Percentiles rank a stretch among this genome's conserved stretches.
phyloP scores from a whole-genome alignment of 2,329 filamentous ascomycete species.

The Pseudonectria buxi region DNA sequence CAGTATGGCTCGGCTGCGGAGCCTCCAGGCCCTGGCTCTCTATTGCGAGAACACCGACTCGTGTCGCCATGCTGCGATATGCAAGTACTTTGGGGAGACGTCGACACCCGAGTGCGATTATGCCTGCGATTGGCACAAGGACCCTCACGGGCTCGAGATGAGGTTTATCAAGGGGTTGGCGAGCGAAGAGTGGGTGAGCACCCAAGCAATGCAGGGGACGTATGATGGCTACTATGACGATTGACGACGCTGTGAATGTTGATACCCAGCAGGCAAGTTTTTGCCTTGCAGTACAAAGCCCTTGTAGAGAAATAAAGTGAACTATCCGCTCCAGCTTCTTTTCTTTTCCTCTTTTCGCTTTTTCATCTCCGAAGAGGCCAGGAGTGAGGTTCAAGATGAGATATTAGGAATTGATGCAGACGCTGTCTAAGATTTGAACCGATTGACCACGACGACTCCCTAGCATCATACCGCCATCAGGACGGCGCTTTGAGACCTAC shows the following conservation, averaged over 20 bases:
- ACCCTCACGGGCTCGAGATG: slow-evolving; percentile 49
- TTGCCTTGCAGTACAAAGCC: neutral
- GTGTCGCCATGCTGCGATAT: slow-evolving; percentile 72
- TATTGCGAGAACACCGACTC: slow-evolving; percentile 73
- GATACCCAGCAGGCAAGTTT: neutral
- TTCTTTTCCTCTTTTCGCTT: too few relatives aligned
- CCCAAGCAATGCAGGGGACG: slow-evolving; percentile 52
- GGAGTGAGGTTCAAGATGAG: too few relatives aligned
- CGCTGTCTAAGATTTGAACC: too few relatives aligned
- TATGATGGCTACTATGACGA: slow-evolving; percentile 51
- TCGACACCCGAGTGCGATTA: slow-evolving; percentile 56
- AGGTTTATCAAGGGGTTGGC: slow-evolving; percentile 51
- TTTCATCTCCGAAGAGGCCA: too few relatives aligned
- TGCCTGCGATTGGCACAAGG: slow-evolving; percentile 75
- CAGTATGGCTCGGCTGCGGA: slow-evolving; percentile 50
- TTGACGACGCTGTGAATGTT: slow-evolving; percentile 1
- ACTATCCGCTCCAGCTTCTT: too few relatives aligned
- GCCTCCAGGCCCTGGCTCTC: slow-evolving; percentile 60
- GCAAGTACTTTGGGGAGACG: slow-evolving; percentile 68
- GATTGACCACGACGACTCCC: too few relatives aligned
- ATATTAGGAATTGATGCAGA: too few relatives aligned
- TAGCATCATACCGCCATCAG: too few relatives aligned
- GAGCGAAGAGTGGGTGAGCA: slow-evolving; percentile 57
- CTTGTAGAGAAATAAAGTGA: neutral
- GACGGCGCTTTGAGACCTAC: too few relatives aligned